Conservation (phyloP, 139 green algal species). For the Eudorina sp. region DNA sequence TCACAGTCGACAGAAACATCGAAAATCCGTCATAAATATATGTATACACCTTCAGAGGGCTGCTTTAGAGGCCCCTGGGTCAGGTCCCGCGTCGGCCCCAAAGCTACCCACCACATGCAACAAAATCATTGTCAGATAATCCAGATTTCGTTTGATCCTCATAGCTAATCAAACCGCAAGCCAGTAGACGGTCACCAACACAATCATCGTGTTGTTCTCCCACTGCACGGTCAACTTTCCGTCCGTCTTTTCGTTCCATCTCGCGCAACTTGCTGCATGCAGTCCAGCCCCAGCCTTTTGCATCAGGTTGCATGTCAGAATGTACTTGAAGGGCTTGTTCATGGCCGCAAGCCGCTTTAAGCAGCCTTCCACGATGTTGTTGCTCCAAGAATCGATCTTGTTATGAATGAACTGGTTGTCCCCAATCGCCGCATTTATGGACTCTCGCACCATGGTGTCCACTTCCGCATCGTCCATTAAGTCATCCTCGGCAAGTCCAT, state of each 20-base stretch:
- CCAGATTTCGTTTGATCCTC: too few species aligned
- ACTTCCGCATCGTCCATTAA: constrained; percentile 89
- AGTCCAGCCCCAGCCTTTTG: constrained; percentile 78
- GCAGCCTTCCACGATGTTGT: constrained; percentile 86
- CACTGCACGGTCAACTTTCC: constrained; percentile 88
- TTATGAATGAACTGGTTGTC: constrained; percentile 80
- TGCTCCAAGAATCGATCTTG: constrained; percentile 82
- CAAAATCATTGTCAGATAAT: too few species aligned
- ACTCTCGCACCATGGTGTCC: constrained; percentile 83
- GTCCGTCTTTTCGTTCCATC: constrained; percentile 91
- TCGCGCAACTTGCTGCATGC: constrained; percentile 81
- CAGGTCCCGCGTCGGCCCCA: too few species aligned
- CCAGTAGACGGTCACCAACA: constrained; percentile 90
- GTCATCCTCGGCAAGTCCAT: constrained; percentile 83
- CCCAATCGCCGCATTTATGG: constrained; percentile 70
- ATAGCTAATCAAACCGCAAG: constrained; percentile 16
- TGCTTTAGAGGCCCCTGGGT: too few species aligned
- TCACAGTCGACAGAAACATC: too few species aligned
- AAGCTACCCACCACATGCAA: too few species aligned
- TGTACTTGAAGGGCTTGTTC: constrained; percentile 90
- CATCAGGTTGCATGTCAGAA: constrained; percentile 80
- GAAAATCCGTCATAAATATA: too few species aligned
- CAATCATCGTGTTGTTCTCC: constrained; percentile 86
- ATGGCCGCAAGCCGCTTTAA: constrained; percentile 82
- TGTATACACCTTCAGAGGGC: too few species aligned